Conservation (phyloP, 129 eudicot genomes). For the Centrapalus pauciflorus region DNA sequence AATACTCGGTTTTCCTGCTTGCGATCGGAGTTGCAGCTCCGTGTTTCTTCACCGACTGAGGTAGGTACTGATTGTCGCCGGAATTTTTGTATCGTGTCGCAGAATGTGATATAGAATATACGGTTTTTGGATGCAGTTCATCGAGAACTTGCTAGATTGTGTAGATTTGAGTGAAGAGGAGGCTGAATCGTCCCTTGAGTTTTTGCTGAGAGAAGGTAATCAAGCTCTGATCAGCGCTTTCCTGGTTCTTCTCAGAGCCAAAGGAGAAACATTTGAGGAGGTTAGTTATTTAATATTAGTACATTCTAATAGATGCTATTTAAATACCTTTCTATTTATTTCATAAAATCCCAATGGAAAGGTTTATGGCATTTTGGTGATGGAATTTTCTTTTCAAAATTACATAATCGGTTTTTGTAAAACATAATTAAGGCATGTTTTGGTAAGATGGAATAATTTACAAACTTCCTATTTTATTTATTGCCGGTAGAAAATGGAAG, state of each 20-base stretch:
- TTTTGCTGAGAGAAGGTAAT: constrained; percentile 52
- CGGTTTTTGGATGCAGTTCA: constrained; percentile 42
- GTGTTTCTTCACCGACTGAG: constrained; percentile 9
- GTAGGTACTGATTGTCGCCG: neutral
- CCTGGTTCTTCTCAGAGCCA: constrained; percentile 83
- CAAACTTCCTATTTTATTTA: too few relatives aligned
- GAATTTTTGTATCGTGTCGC: neutral
- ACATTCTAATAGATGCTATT: too few relatives aligned
- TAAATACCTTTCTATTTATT: too few relatives aligned
- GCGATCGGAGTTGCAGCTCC: neutral
- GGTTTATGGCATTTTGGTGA: too few relatives aligned
- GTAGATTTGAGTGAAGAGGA: constrained; percentile 67
- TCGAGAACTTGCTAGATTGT: constrained; percentile 53
- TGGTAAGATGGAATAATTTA: too few relatives aligned
- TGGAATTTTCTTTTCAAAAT: too few relatives aligned
- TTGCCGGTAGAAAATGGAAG: too few relatives aligned
- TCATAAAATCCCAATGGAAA: too few relatives aligned
- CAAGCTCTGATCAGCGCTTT: constrained; percentile 80
- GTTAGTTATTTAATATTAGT: constrained; percentile 33
- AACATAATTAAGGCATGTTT: too few relatives aligned
- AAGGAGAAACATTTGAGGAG: constrained; percentile 89
- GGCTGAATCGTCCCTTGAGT: constrained; percentile 64
- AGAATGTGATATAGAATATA: neutral
- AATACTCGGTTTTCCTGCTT: constrained; percentile 14
- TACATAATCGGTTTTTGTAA: too few relatives aligned